Base-by-base conservation (phyloP, 2,329 filamentous ascomycete species). In the Thermomyces lanuginosus region DNA sequence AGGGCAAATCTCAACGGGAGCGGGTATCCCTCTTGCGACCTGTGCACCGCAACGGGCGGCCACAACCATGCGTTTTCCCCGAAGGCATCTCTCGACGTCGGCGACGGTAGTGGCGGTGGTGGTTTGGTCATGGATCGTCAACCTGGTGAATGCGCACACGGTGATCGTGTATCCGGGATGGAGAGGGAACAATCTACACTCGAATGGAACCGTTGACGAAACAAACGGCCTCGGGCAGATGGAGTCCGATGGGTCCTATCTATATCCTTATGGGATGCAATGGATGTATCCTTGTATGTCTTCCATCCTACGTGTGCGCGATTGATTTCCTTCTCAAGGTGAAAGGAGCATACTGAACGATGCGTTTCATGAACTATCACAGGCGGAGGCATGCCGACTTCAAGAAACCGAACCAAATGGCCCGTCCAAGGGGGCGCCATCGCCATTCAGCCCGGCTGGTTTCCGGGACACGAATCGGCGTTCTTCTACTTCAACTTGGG, bases 391-490 rank as follows among this genome's bases (percentile, higher is more conserved):
- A 72, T 86, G 60, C 61, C 63, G 24, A 67, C 70, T 19, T 78
- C 80, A 0, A 64, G 56, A 22, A 95, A 98, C 58, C 73, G 86
- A 36, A 92, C 89, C 8, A 80, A 76, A 58, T 95, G 89, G 89
- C 84, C 89, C 9, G 66, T 82, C 26, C 69, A 59, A 16, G 89
- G 89, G 40, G 89, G 89, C 35, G 82, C 83, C n/a, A 46, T 98
- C 34, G 69, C 82, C 26, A 66, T 93, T 43, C 86, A 95, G 48
- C 89, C 89, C 0, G 89, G 86, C 44, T 95, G 89, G 89, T 93
- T 93, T 61, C 72, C 75, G 32, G 89, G 89, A 37, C 89, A 95
- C 51, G 53, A 68, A 18, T 75, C 71, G 4, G 86, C 83, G 10
- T 69, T 82, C 42, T 66, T 92, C 48, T 92, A 92, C 58, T 62